phyloP scores from a whole-genome alignment of 2,329 filamentous ascomycete genomes.

The Sarocladium strictum region DNA sequence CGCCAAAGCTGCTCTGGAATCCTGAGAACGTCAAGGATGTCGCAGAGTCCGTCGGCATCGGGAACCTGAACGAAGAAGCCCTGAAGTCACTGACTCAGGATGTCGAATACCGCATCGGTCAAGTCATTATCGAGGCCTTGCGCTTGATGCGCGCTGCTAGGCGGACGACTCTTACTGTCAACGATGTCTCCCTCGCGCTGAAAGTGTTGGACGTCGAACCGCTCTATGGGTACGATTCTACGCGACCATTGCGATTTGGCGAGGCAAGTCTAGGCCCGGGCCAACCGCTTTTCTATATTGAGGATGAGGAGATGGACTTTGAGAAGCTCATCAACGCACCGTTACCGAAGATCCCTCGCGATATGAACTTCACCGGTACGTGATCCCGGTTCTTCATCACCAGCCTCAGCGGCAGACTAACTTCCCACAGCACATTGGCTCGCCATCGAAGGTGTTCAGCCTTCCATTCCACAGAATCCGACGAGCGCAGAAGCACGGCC shows the following conservation, averaged over 20 bases:
- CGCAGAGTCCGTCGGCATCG: constrained; percentile 89
- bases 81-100: constrained; percentile 85
- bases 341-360: constrained; percentile 86
- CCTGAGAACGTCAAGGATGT: constrained; percentile 93
- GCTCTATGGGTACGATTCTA: constrained; percentile 92
- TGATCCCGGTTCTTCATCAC: background rate
- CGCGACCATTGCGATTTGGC: constrained; percentile 80
- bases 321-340: constrained; percentile 98
- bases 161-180: constrained; percentile 79
- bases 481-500: constrained; percentile 76
- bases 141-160: constrained; percentile 93
- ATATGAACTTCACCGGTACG: constrained; percentile 84
- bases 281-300: constrained; percentile 93
- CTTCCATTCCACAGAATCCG: constrained; percentile 93
- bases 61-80: constrained; percentile 74
- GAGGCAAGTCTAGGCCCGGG: constrained; percentile 91
- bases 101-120: constrained; percentile 89
- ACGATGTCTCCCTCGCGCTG: constrained; percentile 83
- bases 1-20: constrained; percentile 75
- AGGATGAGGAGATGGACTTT: constrained; percentile 98
- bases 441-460: constrained; percentile 94
- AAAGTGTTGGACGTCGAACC: constrained; percentile 88
- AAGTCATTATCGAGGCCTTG: constrained; percentile 88
- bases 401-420: constrained; percentile 10
- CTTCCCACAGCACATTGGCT: constrained; percentile 77